Base-by-base conservation (phyloP, 2,329 filamentous ascomycete species). In the Atkinsonella hypoxylon region DNA sequence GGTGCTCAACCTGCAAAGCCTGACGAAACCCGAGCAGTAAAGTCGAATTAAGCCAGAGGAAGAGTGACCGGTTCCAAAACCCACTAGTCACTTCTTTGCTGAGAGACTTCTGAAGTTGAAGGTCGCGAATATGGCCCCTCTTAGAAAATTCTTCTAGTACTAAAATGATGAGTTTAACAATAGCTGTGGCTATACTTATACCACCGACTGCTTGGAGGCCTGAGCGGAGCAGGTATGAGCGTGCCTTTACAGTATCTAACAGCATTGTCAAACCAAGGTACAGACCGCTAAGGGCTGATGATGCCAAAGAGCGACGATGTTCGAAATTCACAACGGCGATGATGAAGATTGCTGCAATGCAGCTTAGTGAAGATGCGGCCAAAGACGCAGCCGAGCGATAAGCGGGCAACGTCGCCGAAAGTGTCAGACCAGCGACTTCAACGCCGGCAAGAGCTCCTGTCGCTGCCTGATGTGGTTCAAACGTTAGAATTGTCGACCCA, bases 261-360 rank as follows among this genome's bases (percentile, higher is more conserved):
- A 75, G 56, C 1, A 69, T 51, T 9, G 67, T 66, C 18, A 70
- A 42, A 38, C 67, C 58, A 13, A 75, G 56, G 50, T 68, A 74
- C 17, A 58, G 54, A 18, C 59, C 65, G 10, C 75, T 56, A 1
- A 74, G 51, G 1, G 68, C 58, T 0, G 71, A 75, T 0, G 71
- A 71, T 2, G 69, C 61, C 0, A 62, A 59, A 8, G 66, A 62
- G 31, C 55, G 67, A 57, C 54, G 55, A 51, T 70, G 67, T 49
- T 68, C 63, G 7, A 53, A 45, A 49, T 59, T 63, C 2, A 65
- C 64, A 10, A 67, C 51, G 0, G 58, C 50, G 5, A 54, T 51
- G 38, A 65, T 52, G 26, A 51, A 55, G 11, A 63, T 38, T 4
- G 58, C 55, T 8, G 55, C 56, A 13, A 62, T 48, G 13, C 61